Evolutionary conservation across 2,329 filamentous ascomycete genomes (phyloP), one percentile per base, ranked within the genome.

Genomic region (Fusarium sp.): DNA sequence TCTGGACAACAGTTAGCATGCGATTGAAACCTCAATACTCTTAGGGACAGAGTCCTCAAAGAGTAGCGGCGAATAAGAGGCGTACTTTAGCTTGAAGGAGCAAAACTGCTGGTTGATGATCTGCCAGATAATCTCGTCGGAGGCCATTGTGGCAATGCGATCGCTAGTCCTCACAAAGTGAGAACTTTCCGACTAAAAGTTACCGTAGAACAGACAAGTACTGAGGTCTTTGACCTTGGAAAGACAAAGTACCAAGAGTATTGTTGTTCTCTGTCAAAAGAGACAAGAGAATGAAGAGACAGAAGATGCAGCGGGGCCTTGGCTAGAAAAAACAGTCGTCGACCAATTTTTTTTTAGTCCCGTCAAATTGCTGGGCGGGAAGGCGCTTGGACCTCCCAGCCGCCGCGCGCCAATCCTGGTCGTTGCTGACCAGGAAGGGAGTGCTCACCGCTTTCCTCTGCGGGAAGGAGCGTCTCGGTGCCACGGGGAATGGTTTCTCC

Each of bases 81-180:
- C 89, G 74, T 83, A 94, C 90, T 97, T 97, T 73, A 98, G 86
- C 80, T 98, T 98, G 87, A 95, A 98, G 54, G 92, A 91, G 85
- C 96, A 98, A 80, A 96, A 97, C 79, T 95, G 93, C 82, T 96
- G 93, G 82, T 97, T 97, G 74, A 98, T 97, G 62, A 98, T 93
- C 80, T 95, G 91, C 96, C 96, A 99, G 70, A 98, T 92, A 72
- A 98, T 97, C 83, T 98, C 95, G 86, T 98, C 95, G 69, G 94
- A 97, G 62, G 93, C 90, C 93, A 96, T 97, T 61, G 40, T 48
- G 16, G 15, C 8, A 27, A 47, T 34, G 39, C 9, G 39, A 31
- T 15, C 34, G 31, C 51, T 16, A 23, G 61, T 51, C 46, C 41
- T 55, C 27, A 23, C 31, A 31, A 31, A 31, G 46, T 16, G 31